These are phyloP conservation scores for Fusarium secorum DNA, from an alignment of 2,329 filamentous ascomycete genomes.

Conservation along the genomic window DNA sequence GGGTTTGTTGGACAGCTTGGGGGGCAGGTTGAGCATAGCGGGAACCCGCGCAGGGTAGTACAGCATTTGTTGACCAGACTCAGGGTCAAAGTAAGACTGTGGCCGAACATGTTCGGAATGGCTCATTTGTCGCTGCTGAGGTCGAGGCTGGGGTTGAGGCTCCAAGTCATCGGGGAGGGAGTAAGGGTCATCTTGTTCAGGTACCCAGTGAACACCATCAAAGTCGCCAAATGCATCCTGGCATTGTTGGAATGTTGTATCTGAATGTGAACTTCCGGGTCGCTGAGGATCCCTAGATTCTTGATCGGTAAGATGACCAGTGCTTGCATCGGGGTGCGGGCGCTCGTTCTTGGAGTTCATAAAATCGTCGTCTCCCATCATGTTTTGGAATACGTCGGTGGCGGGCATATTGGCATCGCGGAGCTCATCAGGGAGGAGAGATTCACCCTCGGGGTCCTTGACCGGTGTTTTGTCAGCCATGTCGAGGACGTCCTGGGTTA, in stretches of 20 bases:
- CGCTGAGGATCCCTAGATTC: conserved; percentile 35
- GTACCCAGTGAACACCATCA: conserved; percentile 78
- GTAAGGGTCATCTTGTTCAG: conserved; percentile 52
- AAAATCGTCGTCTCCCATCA: conserved; percentile 43
- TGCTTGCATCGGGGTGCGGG: conserved; percentile 11
- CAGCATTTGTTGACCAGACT: conserved; percentile 81
- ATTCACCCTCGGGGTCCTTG: conserved; percentile 51
- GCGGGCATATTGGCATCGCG: conserved; percentile 44
- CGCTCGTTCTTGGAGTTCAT: conserved; percentile 13
- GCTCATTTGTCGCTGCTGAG: conserved; percentile 40
- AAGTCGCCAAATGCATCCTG: conserved; percentile 79
- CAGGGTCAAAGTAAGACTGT: conserved; percentile 68
- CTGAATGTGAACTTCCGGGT: conserved; percentile 60
- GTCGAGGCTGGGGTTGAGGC: conserved; percentile 22
- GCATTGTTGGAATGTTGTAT: conserved; percentile 70
- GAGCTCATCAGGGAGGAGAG: conserved; percentile 49
- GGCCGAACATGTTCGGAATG: conserved; percentile 50
- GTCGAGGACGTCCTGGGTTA: conserved; percentile 62
- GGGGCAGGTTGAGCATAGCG: conserved; percentile 89
- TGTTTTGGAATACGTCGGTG: conserved; percentile 47
- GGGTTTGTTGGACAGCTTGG: conserved; percentile 80
- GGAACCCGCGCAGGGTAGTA: conserved; percentile 97
- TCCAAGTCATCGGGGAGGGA: conserved; percentile 26
- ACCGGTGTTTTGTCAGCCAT: conserved; percentile 58
- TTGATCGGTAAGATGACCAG: conserved; percentile 21